These are phyloP conservation scores for Pistacia integerrima DNA, from an alignment of 345 rosid species.

Conservation along the genomic window DNA sequence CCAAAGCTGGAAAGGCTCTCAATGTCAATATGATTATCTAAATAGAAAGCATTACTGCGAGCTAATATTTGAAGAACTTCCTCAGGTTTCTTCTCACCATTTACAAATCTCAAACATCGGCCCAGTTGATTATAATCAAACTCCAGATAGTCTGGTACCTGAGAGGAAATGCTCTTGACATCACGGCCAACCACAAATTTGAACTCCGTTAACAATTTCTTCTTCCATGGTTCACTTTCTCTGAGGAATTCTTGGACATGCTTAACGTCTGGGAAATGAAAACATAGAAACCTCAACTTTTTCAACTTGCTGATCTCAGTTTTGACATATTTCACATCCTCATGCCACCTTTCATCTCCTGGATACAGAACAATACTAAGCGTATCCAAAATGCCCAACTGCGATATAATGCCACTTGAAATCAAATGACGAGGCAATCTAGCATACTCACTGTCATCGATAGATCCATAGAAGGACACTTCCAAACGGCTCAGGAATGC, in stretches of 20 bases:
- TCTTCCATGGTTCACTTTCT: neutral
- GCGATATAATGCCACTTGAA: neutral
- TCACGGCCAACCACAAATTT: constrained; percentile 26
- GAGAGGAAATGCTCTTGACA: constrained; percentile 17
- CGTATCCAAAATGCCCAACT: neutral
- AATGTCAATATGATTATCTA: too few species aligned
- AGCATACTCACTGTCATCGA: neutral
- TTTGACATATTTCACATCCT: neutral
- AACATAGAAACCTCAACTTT: neutral
- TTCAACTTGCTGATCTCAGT: neutral
- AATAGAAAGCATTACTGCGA: constrained; percentile 1
- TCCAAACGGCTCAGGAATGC: neutral
- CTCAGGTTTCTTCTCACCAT: neutral
- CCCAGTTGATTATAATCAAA: constrained; percentile 4
- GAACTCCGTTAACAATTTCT: constrained; percentile 8
- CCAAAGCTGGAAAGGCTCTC: constrained; percentile 9
- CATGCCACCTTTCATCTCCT: neutral
- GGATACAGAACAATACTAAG: neutral
- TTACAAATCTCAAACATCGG: constrained; percentile 23
- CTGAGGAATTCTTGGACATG: neutral
- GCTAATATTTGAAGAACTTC: neutral
- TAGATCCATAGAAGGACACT: neutral
- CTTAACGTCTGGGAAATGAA: neutral
- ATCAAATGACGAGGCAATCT: neutral
- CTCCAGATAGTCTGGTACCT: constrained; percentile 14